Percentiles rank a stretch among this genome's conserved stretches.
These are phyloP conservation scores for Stevia rebaudiana DNA, from an alignment of 140 eudicot genomes.

Conservation along the genomic window DNA sequence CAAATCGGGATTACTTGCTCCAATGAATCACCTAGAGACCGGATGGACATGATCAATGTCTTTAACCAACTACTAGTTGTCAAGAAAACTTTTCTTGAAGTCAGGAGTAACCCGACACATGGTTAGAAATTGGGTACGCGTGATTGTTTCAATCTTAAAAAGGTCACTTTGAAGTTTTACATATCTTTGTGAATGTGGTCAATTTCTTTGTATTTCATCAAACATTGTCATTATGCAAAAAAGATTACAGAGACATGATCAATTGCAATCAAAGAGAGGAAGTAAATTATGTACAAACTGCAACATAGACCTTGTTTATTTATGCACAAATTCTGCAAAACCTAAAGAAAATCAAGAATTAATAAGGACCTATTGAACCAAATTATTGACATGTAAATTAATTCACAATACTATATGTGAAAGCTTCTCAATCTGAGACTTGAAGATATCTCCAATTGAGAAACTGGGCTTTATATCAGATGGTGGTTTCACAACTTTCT, in stretches of 20 bases:
- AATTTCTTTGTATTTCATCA: not conserved
- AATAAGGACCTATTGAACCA: slow-evolving; percentile 17
- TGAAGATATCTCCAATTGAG: slow-evolving; percentile 50
- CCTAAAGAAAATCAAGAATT: not conserved
- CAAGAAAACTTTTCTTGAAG: slow-evolving; percentile 11
- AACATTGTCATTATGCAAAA: not conserved
- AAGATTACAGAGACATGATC: not conserved
- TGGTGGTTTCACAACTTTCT: slow-evolving; percentile 20
- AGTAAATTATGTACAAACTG: slow-evolving; percentile 6
- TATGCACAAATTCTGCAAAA: slow-evolving; percentile 17
- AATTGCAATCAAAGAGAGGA: not conserved
- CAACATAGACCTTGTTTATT: slow-evolving; percentile 21
- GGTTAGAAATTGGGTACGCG: no score
- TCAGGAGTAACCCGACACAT: not conserved
- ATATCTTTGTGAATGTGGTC: not conserved
- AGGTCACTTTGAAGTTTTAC: not conserved
- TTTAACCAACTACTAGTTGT: slow-evolving; percentile 7
- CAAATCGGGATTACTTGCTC: slow-evolving; percentile 27
- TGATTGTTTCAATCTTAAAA: not conserved
- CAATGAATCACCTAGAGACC: slow-evolving; percentile 7
- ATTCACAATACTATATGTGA: slow-evolving; percentile 45
- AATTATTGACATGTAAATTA: slow-evolving; percentile 15
- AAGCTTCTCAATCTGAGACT: slow-evolving; percentile 49
- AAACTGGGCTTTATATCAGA: slow-evolving; percentile 32
- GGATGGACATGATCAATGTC: not conserved